Evolutionary conservation across 305 asterid genomes (phyloP).

Genomic region (Plantago coronopus): DNA sequence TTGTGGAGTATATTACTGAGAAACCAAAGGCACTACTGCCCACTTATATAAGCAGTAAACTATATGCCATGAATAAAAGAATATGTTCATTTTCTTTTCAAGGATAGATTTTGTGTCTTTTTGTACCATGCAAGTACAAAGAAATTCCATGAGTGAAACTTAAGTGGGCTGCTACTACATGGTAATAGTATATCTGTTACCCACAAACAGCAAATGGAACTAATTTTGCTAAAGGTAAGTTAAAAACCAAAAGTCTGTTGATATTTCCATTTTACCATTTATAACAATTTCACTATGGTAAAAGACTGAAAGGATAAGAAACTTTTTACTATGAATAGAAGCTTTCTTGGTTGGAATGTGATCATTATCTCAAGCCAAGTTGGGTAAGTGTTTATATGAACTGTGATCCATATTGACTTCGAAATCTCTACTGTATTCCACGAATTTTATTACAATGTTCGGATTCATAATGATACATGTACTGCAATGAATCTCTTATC

Average conservation of each 20-base stretch:
- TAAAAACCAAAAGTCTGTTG: not conserved
- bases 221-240: slow-evolving; percentile 2
- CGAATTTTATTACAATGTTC: slow-evolving; percentile 2
- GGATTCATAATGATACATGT: not conserved
- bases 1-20: slow-evolving; percentile 24
- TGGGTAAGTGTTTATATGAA: slow-evolving; percentile 34
- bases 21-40: not conserved
- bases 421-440: slow-evolving; percentile 21
- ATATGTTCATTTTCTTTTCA: slow-evolving; percentile 26
- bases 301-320: slow-evolving; percentile 13
- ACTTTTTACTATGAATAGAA: slow-evolving; percentile 33
- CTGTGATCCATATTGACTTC: slow-evolving; percentile 31
- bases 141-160: slow-evolving; percentile 23
- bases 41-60: slow-evolving; percentile 38
- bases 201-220: slow-evolving; percentile 25
- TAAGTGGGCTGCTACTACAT: slow-evolving; percentile 26
- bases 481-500: not conserved
- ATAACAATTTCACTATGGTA: slow-evolving; percentile 27
- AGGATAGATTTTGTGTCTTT: slow-evolving; percentile 17
- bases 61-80: slow-evolving; percentile 28
- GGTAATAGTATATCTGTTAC: slow-evolving; percentile 27
- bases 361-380: slow-evolving; percentile 27
- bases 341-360: slow-evolving; percentile 16
- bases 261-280: slow-evolving; percentile 22
- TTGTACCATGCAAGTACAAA: slow-evolving; percentile 32